Conservation (phyloP, 2,329 filamentous ascomycete genomes). For the Claviceps arundinis region DNA sequence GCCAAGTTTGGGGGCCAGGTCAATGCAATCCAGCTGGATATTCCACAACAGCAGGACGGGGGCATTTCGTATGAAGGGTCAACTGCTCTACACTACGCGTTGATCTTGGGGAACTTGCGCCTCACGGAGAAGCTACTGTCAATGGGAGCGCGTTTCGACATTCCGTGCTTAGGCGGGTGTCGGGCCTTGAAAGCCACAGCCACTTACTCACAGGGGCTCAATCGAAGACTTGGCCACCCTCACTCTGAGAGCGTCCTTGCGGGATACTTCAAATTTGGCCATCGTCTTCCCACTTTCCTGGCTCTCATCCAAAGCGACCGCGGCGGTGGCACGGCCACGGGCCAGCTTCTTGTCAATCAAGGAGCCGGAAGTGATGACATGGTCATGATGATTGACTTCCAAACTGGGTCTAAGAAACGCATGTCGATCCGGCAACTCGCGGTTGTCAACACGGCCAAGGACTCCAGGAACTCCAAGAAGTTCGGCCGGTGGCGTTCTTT, state of each 20-base stretch:
- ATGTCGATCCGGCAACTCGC: not conserved
- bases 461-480: not conserved
- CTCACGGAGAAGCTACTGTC: not conserved
- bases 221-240: not conserved
- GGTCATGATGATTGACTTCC: not conserved
- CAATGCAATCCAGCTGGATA: not conserved
- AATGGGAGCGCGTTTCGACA: not conserved
- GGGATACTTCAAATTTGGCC: not conserved
- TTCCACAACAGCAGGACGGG: not conserved
- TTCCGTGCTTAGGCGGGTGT: not conserved
- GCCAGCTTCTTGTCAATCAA: not conserved
- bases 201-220: not conserved
- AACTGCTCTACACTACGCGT: conserved; percentile 2
- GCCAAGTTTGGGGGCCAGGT: not conserved
- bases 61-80: not conserved
- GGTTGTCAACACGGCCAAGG: not conserved
- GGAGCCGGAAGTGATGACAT: not conserved
- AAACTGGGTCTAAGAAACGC: no score
- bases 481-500: not conserved
- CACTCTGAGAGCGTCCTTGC: not conserved
- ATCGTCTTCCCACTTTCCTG: not conserved
- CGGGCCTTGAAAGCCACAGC: not conserved
- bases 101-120: not conserved
- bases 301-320: not conserved
- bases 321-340: not conserved